These are phyloP conservation scores for Saksenaea oblongispora DNA, from an alignment of 371 early-diverging fungal genomes.

Conservation along the genomic window DNA sequence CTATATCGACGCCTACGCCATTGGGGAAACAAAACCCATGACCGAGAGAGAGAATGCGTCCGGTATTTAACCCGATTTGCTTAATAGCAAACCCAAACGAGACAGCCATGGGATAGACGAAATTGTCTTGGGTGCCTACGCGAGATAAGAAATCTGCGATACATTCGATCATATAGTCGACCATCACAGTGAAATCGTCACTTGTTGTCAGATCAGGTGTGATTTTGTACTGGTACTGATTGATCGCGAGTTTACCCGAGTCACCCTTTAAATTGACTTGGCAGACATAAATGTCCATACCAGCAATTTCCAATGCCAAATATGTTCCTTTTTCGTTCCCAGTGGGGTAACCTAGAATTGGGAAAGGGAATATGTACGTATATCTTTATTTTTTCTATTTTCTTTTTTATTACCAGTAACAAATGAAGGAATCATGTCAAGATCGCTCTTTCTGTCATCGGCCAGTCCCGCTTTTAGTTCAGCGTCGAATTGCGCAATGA, in stretches of 20 bases:
- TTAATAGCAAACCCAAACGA: conserved; percentile 47
- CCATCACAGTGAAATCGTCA: conserved; percentile 34
- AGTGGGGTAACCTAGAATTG: conserved; percentile 58
- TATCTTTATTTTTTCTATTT: background rate
- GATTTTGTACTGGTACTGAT: conserved; percentile 73
- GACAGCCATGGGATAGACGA: conserved; percentile 38
- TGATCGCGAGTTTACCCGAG: conserved; percentile 47
- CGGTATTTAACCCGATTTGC: conserved; percentile 44
- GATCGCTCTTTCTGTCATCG: conserved; percentile 40
- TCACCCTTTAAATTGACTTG: conserved; percentile 52
- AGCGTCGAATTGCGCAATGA: conserved; percentile 33
- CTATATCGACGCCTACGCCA: conserved; percentile 42
- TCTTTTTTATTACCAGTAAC: conserved; percentile 2
- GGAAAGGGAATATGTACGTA: background rate
- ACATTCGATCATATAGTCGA: conserved; percentile 51
- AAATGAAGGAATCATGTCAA: conserved; percentile 2
- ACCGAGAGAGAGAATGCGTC: conserved; percentile 40
- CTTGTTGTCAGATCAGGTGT: conserved; percentile 78
- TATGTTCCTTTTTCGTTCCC: conserved; percentile 87
- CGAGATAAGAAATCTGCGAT: conserved; percentile 43
- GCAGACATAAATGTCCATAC: conserved; percentile 61
- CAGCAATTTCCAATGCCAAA: conserved; percentile 91
- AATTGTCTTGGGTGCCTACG: conserved; percentile 22
- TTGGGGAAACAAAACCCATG: conserved; percentile 50
- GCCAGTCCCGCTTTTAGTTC: conserved; percentile 42